Evolutionary conservation across 164 flowering plant genomes (phyloP), one percentile per base, ranked within the genome.

Genomic region (Nymphaea thermarum): DNA sequence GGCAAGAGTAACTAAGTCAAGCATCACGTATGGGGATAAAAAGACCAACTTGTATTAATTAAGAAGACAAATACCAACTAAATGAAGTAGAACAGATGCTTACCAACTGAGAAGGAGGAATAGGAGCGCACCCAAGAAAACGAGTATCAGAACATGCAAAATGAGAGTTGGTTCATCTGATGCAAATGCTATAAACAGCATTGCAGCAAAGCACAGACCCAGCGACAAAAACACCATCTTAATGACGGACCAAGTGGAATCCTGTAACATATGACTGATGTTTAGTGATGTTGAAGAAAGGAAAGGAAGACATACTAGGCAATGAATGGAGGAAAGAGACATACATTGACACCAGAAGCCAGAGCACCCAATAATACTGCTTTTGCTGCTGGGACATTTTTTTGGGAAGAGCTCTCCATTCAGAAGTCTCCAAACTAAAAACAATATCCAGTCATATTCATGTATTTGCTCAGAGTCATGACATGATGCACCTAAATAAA

Each of bases 341-440:
- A 59, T 61, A 90, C 97, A 75, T 93, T 93, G 68, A 93, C 96
- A 43, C 97, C 98, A 62, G 98, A 85, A 55, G 96, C 87, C 68
- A 90, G 71, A 65, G 96, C 98, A 64, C 98, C 98, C 16, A 90
- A 81, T 10, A 93, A 61, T 6, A 93, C 96, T 63, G 98, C 98
- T 70, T 79, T 11, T 16, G 93, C 82, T 4, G 93, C 72, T 42
- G 96, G 90, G 44, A 85, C 66, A 18, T 71, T 74, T 62, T 75
- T 70, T 64, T 60, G 3, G 11, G 8, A 12, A n/a, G 25, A n/a
- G 15, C 4, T 41, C 47, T 61, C 69, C 73, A 71, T 71, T n/a
- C 41, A 61, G 17, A 61, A 61, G 11, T 61, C 12, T 61, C 16
- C 17, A 61, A 47, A 5, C 55, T 47, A 47, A 47, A 47, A 25